phyloP scores from a whole-genome alignment of 129 eudicot species.

The carrot (Daucus carota) region DH1_v3.0 NC_030387.2:2743001-2743500 shows the following conservation, averaged over 20 bases:
- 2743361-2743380: neutral
- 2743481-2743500: constrained; percentile 87
- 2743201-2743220: constrained; percentile 89
- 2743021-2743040: constrained; percentile 99
- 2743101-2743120: neutral
- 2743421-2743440: constrained; percentile 96
- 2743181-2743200: constrained; percentile 94
- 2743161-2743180: constrained; percentile 36
- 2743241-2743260: constrained; percentile 90
- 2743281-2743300: constrained; percentile 94
- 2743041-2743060: constrained; percentile 81
- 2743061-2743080: constrained; percentile 64
- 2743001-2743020: constrained; percentile 91
- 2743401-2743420: constrained; percentile 17
- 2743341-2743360: neutral
- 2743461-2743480: constrained; percentile 94
- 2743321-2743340: constrained; percentile 77
- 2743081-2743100: constrained; percentile 1
- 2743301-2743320: constrained; percentile 82
- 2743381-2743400: neutral
- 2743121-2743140: neutral
- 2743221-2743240: constrained; percentile 99
- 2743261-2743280: constrained; percentile 84
- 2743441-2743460: constrained; percentile 92
- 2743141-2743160: neutral